Evolutionary conservation across 192 early-diverging fungal species (phyloP), one percentile per base, ranked within the genome.

Genomic region (Helicostylum pulchrum): DNA sequence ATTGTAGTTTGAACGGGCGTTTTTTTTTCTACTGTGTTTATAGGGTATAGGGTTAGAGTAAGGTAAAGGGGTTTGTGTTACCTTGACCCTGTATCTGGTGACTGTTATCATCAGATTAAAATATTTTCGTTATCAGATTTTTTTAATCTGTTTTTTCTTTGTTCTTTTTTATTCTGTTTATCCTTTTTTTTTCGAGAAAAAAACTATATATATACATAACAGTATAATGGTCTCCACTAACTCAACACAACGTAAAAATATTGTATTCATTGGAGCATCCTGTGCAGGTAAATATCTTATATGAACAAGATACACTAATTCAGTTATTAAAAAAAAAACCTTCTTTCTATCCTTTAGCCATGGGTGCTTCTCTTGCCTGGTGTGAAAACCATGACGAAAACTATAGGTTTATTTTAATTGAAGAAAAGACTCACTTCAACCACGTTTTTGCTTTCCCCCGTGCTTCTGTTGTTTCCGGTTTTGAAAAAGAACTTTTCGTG

Each of bases 401-500:
- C n/a, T 82, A 86, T 47, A 77, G 82, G 11, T 19, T 86, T 15
- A 76, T 86, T 61, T 55, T 86, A 46, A 87, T 86, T 19, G 84
- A 86, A 68, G 65, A 69, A 53, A 81, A 78, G 47, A 73, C 83
- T 8, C 84, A 86, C 31, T 74, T 78, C 23, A 83, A 86, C 31
- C 85, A 84, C 70, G 84, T 85, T 54, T 86, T 84, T 72, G 84
- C 80, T 15, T 86, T 86, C 64, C 83, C 84, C 14, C 81, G 84
- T 8, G 84, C 84, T 2, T 61, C 68, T 54, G 84, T 82, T 46
- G 75, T 78, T 20, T 14, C 70, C 7, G 84, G 79, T 8, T 83
- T 86, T 68, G 84, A 86, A 64, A 62, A 79, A 2, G 80, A 86
- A 39, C 71, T 86, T 14, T 86, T 86, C 69, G 55, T 80, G 5